A percentile compares a stretch with the other conserved stretches of the same genome.
These are phyloP conservation scores for Fusarium nurragi DNA, from an alignment of 2,329 filamentous ascomycete species.

Conservation along the genomic window DNA sequence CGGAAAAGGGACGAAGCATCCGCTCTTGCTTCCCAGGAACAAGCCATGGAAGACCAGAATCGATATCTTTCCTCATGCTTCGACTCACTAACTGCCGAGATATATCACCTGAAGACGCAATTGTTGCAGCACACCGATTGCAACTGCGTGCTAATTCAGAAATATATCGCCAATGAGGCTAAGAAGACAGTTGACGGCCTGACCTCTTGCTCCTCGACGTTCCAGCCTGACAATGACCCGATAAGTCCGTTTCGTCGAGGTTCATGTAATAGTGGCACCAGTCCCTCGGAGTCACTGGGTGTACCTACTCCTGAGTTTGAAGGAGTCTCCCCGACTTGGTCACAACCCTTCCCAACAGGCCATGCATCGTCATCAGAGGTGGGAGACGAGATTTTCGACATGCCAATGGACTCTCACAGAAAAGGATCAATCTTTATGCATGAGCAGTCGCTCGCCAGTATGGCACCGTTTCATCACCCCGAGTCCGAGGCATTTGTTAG, in stretches of 20 bases:
- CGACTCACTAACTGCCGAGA: constrained; percentile 43
- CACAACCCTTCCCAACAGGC: constrained; percentile 36
- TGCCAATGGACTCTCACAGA: constrained; percentile 29
- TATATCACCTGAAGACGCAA: constrained; percentile 46
- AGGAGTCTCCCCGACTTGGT: constrained; percentile 33
- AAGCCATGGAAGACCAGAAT: constrained; percentile 46
- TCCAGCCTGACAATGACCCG: constrained; percentile 23
- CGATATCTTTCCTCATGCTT: constrained; percentile 44
- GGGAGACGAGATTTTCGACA: constrained; percentile 39
- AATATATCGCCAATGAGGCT: constrained; percentile 47
- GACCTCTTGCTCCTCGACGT: constrained; percentile 23
- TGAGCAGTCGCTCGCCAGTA: constrained; percentile 13
- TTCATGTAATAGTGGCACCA: constrained; percentile 41
- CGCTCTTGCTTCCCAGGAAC: constrained; percentile 43
- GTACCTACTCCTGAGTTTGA: constrained; percentile 39
- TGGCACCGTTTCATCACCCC: constrained; percentile 8
- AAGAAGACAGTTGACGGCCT: constrained; percentile 44
- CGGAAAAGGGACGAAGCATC: constrained; percentile 47
- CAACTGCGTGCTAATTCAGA: constrained; percentile 46
- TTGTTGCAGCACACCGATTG: constrained; percentile 47
- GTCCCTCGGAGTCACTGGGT: constrained; percentile 40
- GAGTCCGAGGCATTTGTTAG: constrained; percentile 25
- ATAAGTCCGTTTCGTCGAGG: constrained; percentile 32
- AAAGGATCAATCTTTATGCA: constrained; percentile 28
- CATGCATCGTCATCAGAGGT: constrained; percentile 31